phyloP scores from a whole-genome alignment of 176 grass and related monocot genomes.

The Olyra latifolia region DNA sequence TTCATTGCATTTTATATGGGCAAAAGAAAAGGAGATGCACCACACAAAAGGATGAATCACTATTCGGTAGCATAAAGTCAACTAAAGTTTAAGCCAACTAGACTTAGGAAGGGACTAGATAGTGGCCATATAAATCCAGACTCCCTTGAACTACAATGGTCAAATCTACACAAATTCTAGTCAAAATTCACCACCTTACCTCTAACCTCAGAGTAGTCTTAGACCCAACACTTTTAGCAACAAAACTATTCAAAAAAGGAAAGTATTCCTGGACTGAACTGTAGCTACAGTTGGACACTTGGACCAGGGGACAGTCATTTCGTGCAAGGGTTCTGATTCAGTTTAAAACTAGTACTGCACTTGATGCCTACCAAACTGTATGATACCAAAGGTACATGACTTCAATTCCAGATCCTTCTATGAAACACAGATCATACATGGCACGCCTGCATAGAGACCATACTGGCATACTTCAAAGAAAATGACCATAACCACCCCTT shows the following conservation, averaged over 20 bases:
- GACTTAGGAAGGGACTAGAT: not conserved
- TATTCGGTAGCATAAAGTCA: not conserved
- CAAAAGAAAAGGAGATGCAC: not conserved
- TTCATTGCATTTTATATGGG: not conserved
- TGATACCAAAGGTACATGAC: not conserved
- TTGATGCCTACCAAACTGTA: slow-evolving; percentile 24
- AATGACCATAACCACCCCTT: not conserved
- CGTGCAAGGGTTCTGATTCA: slow-evolving; percentile 25
- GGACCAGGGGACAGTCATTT: not conserved
- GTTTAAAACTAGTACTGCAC: slow-evolving; percentile 29
- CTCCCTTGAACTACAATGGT: not conserved
- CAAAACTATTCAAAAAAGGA: not conserved
- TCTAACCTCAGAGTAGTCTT: slow-evolving; percentile 15
- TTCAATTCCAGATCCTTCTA: slow-evolving; percentile 30
- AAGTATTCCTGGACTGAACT: not conserved
- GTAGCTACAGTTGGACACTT: slow-evolving; percentile 11
- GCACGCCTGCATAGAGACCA: not conserved
- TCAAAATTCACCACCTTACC: not conserved
- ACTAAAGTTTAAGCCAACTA: slow-evolving; percentile 1
- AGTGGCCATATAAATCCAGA: not conserved
- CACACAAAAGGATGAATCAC: not conserved
- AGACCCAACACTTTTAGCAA: slow-evolving; percentile 19
- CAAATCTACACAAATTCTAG: not conserved
- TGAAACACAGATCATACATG: slow-evolving; percentile 13
- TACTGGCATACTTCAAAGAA: not conserved